Percentiles rank a stretch among this genome's conserved stretches.
Evolutionary conservation across 1,139 yeast species (phyloP).

Genomic region (Tardiomyces depauwii): DNA sequence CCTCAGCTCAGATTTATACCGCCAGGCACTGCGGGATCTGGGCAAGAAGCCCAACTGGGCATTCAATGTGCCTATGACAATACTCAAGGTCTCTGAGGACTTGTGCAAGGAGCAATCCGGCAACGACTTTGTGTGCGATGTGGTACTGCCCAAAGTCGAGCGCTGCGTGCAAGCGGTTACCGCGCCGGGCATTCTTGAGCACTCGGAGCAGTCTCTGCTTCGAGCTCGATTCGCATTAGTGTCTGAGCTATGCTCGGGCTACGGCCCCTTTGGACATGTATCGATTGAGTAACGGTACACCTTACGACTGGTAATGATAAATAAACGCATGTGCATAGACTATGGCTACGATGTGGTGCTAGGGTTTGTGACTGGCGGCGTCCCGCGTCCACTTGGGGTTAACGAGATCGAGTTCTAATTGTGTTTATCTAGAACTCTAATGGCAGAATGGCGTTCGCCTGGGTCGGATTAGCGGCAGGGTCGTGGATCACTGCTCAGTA

Average conservation of each 20-base stretch:
- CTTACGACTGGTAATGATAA: no score
- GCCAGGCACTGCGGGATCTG: background rate
- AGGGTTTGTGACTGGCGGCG: no score
- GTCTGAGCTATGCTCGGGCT: background rate
- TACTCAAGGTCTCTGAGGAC: background rate
- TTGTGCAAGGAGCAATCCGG: background rate
- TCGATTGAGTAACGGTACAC: no score
- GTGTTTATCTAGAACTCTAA: no score
- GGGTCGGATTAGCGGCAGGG: no score
- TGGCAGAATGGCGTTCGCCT: no score
- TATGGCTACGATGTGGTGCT: no score
- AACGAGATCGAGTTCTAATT: no score
- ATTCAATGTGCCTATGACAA: background rate
- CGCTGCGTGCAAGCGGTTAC: background rate
- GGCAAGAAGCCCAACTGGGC: background rate
- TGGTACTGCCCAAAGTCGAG: background rate
- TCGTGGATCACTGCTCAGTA: no score
- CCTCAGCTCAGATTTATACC: background rate
- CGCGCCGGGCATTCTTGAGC: background rate
- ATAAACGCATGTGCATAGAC: no score
- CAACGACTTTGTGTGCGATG: background rate
- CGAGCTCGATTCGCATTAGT: background rate
- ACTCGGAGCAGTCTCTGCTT: background rate
- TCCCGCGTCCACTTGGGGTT: no score
- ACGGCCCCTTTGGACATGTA: background rate